These are phyloP conservation scores for Rhodamnia argentea DNA, from an alignment of 345 rosid species.

Conservation along the genomic window DNA sequence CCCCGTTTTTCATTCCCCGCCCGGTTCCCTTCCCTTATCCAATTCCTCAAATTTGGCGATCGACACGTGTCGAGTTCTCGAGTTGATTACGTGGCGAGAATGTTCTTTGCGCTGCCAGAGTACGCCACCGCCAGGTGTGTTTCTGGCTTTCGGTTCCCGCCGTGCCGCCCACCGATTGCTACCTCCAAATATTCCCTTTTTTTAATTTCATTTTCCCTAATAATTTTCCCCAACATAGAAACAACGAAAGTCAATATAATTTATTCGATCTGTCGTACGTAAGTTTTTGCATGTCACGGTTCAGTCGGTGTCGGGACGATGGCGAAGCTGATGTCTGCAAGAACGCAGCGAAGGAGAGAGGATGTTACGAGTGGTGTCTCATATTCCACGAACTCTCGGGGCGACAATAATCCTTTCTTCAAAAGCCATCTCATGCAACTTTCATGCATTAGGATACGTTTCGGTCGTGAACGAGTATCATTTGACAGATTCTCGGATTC, in stretches of 20 bases:
- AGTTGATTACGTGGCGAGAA: background rate
- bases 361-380: background rate
- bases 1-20: background rate
- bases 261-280: background rate
- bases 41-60: background rate
- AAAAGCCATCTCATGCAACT: background rate
- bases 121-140: background rate
- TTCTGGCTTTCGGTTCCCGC: background rate
- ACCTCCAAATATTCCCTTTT: background rate
- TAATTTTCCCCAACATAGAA: background rate
- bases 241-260: background rate
- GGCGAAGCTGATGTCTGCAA: background rate
- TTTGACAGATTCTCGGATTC: background rate
- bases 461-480: background rate
- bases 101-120: background rate
- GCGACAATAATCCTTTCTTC: fast-evolving
- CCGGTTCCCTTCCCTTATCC: background rate
- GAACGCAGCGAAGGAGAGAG: background rate
- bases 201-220: background rate
- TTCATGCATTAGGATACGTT: background rate
- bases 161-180: background rate
- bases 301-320: background rate
- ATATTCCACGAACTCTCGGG: background rate
- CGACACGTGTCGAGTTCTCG: background rate
- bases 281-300: background rate